A percentile compares a stretch with the other conserved stretches of the same genome.
These are phyloP conservation scores for Penicillium sp. DNA, from an alignment of 2,329 filamentous ascomycete species.

Conservation along the genomic window DNA sequence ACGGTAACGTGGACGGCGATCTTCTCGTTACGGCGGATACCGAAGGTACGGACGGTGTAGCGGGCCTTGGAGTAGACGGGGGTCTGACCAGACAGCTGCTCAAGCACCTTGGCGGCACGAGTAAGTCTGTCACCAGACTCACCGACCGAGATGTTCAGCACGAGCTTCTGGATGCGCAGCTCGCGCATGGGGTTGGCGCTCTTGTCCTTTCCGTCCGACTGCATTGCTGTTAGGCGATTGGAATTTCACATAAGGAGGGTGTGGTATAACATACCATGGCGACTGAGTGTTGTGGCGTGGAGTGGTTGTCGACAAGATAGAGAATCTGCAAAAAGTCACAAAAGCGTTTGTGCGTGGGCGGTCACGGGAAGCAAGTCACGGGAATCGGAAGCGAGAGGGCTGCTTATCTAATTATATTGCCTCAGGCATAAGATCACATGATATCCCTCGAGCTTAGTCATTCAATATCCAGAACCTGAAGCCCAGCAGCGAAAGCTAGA, in stretches of 20 bases:
- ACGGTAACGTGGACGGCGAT: conserved; percentile 99
- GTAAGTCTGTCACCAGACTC: conserved; percentile 99
- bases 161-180: conserved; percentile 98
- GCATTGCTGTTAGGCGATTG: conserved; percentile 39
- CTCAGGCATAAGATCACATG: background rate
- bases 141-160: conserved; percentile 99
- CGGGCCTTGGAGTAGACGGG: conserved; percentile 99
- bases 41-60: conserved; percentile 99
- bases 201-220: conserved; percentile 77
- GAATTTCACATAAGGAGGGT: conserved; percentile 10
- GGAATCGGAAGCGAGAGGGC: conserved; percentile 40
- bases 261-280: conserved; percentile 52
- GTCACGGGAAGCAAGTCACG: conserved; percentile 28
- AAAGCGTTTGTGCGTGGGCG: conserved; percentile 43
- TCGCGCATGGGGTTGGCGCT: conserved; percentile 98
- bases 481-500: conserved; percentile 17
- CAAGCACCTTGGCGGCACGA: conserved; percentile 98
- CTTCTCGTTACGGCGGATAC: conserved; percentile 99
- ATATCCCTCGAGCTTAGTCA: conserved; percentile 12
- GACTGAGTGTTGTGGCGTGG: conserved; percentile 48
- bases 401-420: conserved; percentile 8
- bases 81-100: conserved; percentile 99
- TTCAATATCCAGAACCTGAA: conserved; percentile 19
- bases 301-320: conserved; percentile 41
- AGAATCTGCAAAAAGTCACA: conserved; percentile 36